Conservation (phyloP, 306 rosid genomes). For the Malus asiatica region DNA sequence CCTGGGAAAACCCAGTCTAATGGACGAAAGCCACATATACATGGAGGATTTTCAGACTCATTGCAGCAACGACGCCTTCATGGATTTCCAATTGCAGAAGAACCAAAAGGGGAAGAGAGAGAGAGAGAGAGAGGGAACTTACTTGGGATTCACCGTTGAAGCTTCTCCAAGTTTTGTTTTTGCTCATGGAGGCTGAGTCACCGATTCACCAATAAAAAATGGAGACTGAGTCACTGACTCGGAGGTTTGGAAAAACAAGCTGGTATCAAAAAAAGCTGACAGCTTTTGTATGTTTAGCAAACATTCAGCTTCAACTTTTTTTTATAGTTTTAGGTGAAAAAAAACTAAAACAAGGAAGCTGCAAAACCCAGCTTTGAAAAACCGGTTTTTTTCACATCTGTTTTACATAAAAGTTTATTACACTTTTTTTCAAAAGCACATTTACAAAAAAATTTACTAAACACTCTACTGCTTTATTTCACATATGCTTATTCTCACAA, state of each 20-base stretch:
- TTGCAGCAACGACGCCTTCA: not conserved
- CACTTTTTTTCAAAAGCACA: too few relatives aligned
- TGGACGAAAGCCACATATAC: constrained; percentile 3
- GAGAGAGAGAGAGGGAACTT: not conserved
- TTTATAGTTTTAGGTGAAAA: too few relatives aligned
- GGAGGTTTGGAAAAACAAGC: not conserved
- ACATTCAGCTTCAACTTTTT: too few relatives aligned
- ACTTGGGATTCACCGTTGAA: constrained; percentile 1
- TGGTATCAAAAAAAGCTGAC: too few relatives aligned
- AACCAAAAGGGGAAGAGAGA: not conserved
- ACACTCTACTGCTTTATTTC: too few relatives aligned
- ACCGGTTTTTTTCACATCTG: too few relatives aligned
- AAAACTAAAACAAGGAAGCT: too few relatives aligned
- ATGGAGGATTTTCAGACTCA: not conserved
- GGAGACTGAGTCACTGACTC: not conserved
- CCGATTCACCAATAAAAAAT: not conserved
- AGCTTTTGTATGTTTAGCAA: too few relatives aligned
- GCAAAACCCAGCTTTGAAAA: too few relatives aligned
- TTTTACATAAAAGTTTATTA: too few relatives aligned
- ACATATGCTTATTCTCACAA: too few relatives aligned
- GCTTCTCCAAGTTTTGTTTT: not conserved
- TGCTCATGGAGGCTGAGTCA: not conserved
- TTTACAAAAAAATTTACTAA: too few relatives aligned
- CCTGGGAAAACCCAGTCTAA: constrained; percentile 7
- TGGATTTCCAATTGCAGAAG: not conserved